These are phyloP conservation scores for Nymphaea thermarum DNA, from an alignment of 164 flowering plant genomes.

Conservation along the genomic window DNA sequence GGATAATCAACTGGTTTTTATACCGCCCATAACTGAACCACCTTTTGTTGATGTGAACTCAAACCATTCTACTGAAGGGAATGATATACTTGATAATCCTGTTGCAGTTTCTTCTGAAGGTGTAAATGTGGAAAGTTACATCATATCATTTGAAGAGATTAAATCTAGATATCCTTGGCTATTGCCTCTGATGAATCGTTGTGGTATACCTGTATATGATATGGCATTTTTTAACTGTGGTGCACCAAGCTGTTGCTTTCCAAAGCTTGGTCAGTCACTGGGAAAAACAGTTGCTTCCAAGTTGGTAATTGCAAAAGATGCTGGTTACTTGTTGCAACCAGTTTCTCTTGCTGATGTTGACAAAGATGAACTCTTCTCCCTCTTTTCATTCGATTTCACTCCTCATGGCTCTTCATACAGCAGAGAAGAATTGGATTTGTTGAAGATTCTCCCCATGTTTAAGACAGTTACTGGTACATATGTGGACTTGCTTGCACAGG, in stretches of 20 bases:
- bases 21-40: constrained; percentile 32
- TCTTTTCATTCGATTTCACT: constrained; percentile 62
- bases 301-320: constrained; percentile 64
- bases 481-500: constrained; percentile 36
- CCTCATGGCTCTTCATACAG: constrained; percentile 35
- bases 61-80: constrained; percentile 10
- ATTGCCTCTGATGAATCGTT: constrained; percentile 73
- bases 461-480: constrained; percentile 66
- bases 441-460: constrained; percentile 72
- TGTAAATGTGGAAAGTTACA: constrained; percentile 22
- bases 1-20: constrained; percentile 61
- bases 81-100: constrained; percentile 9
- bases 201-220: constrained; percentile 77
- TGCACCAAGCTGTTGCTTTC: constrained; percentile 41
- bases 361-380: constrained; percentile 52
- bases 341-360: constrained; percentile 36
- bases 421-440: constrained; percentile 67
- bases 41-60: constrained; percentile 13
- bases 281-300: constrained; percentile 75
- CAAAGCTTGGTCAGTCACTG: constrained; percentile 47
- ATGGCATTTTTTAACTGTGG: constrained; percentile 56
- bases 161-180: constrained; percentile 68
- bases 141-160: constrained; percentile 36
- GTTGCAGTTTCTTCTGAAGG: constrained; percentile 3
- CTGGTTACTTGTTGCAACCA: constrained; percentile 70